Evolutionary conservation across 2,329 filamentous ascomycete genomes (phyloP), one percentile per base, ranked within the genome.

Genomic region (Aspergillus sclerotialis): DNA sequence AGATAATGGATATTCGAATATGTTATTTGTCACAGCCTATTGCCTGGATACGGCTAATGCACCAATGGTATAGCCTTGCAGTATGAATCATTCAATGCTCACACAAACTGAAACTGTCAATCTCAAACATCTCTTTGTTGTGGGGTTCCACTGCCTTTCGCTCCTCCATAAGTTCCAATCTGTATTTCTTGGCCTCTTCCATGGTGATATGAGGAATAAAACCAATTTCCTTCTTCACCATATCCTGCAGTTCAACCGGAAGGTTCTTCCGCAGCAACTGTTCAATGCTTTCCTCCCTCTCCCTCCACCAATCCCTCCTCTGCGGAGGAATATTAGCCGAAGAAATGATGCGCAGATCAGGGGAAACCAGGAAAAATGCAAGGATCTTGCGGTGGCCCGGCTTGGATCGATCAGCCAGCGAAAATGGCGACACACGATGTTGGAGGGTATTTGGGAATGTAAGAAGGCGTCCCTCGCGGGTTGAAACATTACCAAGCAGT

Each of bases 311-410:
- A 3, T 65, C 55, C 24, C 56, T 48, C 38, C 64, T 66, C 45
- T 76, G 72, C 2, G 69, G 69, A 2, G 71, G 70, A 0, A 75
- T 61, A 37, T 75, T 71, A 0, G 63, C 62, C 0, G 68, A 72
- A 3, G 60, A 76, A 7, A 74, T 61, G 31, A 80, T 63, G 5
- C 65, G 65, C 4, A 58, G 46, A 18, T 67, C 48, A 0, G 76
- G 76, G 43, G 81, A 76, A 1, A 81, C 69, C 2, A 82, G 63
- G 49, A 72, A 80, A 25, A 81, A 60, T 0, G 70, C 71, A 0
- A 80, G 55, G 35, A 80, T 70, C 43, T 73, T 70, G 10, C 72
- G 60, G 46, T 79, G 70, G 2, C 76, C 76, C 0, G 72, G 69
- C 36, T 65, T 68, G 0, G 65, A 68, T 0, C 48, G 48, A 40